phyloP scores from a whole-genome alignment of 306 rosid species.

The Hylodesmum podocarpum region DNA sequence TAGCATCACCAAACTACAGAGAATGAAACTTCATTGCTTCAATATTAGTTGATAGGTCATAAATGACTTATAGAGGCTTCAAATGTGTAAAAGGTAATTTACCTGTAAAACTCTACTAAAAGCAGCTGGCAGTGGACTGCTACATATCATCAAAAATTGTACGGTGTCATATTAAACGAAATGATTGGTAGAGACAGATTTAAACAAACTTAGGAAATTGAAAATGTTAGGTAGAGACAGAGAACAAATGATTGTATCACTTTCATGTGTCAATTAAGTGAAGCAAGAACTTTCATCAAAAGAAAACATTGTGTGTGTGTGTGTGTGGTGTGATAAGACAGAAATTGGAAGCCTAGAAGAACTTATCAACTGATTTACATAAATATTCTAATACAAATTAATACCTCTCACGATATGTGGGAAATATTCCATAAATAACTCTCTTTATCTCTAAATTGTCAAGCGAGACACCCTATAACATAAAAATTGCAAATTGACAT shows the following conservation, averaged over 20 bases:
- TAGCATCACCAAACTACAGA: constrained; percentile 91
- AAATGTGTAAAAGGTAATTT: constrained; percentile 21
- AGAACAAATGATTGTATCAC: neutral
- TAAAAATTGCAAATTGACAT: constrained; percentile 2
- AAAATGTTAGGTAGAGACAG: neutral
- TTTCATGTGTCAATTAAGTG: neutral
- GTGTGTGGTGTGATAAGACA: neutral
- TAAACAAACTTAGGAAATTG: neutral
- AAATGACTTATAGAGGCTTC: constrained; percentile 31
- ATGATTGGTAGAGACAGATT: neutral
- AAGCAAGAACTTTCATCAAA: neutral
- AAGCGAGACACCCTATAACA: constrained; percentile 75
- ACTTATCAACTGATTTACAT: constrained; percentile 11
- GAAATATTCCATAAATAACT: constrained; percentile 85
- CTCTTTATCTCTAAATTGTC: constrained; percentile 76
- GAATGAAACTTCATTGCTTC: constrained; percentile 34
- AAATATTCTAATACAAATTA: constrained; percentile 19
- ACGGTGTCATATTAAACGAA: constrained; percentile 29
- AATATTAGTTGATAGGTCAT: constrained; percentile 31
- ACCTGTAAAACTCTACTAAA: constrained; percentile 90
- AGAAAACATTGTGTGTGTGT: neutral
- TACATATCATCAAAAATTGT: constrained; percentile 27
- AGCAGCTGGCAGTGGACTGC: constrained; percentile 86
- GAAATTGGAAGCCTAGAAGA: neutral
- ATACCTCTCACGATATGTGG: constrained; percentile 86